Evolutionary conservation across 352 stramenopile genomes (phyloP).

Genomic region (Globisporangium echinulatum): DNA sequence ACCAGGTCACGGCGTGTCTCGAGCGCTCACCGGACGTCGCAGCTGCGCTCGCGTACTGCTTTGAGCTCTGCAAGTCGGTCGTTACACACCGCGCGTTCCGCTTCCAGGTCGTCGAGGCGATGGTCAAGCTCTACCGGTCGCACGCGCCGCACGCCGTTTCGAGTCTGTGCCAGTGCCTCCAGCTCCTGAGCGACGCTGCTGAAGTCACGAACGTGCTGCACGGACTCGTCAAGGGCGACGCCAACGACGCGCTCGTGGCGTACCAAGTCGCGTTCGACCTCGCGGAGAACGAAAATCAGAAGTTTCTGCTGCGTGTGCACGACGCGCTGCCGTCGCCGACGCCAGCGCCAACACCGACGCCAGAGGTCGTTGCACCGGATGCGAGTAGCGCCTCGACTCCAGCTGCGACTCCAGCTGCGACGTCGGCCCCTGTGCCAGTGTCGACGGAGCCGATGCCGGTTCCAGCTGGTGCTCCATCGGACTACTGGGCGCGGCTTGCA

Average conservation of each 20-base stretch:
- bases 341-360: conserved; percentile 22
- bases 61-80: conserved; percentile 91
- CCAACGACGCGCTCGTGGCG: conserved; percentile 84
- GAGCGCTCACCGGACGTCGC: conserved; percentile 65
- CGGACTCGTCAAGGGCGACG: conserved; percentile 66
- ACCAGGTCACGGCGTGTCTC: conserved; percentile 92
- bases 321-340: conserved; percentile 63
- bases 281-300: conserved; percentile 96
- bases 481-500: conserved; percentile 81
- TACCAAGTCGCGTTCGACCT: conserved; percentile 99
- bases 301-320: conserved; percentile 93
- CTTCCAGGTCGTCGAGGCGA: conserved; percentile 90
- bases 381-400: conserved; percentile 13
- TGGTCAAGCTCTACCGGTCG: conserved; percentile 81
- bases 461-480: conserved; percentile 32
- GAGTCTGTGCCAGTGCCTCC: conserved; percentile 80
- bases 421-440: conserved; percentile 21
- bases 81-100: conserved; percentile 93
- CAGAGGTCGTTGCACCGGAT: conserved; percentile 17
- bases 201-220: conserved; percentile 87
- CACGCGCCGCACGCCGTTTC: conserved; percentile 64
- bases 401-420: conserved; percentile 6
- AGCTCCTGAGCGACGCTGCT: conserved; percentile 80
- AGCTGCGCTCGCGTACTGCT: conserved; percentile 88
- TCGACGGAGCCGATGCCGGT: conserved; percentile 19